These are phyloP conservation scores for Maudiozyma barnettii DNA, from an alignment of 805 yeast genomes.

Conservation along the genomic window DNA sequence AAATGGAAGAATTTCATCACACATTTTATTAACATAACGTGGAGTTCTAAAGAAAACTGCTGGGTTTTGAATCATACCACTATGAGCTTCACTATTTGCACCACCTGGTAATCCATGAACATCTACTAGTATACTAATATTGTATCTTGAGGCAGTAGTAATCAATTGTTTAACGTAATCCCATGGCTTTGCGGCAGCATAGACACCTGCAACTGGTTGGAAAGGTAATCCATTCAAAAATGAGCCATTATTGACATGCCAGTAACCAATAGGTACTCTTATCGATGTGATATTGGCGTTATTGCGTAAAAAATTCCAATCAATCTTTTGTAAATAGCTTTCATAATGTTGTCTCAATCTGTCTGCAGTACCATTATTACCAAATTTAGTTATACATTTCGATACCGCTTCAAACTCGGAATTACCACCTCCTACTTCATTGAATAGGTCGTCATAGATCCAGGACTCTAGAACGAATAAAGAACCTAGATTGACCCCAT, in stretches of 20 bases:
- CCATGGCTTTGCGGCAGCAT: constrained; percentile 61
- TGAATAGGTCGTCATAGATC: constrained; percentile 57
- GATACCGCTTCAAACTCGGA: constrained; percentile 69
- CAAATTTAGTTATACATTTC: constrained; percentile 38
- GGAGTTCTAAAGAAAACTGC: constrained; percentile 33
- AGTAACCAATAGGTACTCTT: constrained; percentile 85
- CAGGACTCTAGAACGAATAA: constrained; percentile 73
- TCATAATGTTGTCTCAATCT: constrained; percentile 59
- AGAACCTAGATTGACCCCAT: constrained; percentile 82
- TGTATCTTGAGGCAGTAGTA: constrained; percentile 46
- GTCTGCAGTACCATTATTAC: constrained; percentile 44
- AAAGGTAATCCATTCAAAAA: constrained; percentile 54
- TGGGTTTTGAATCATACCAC: constrained; percentile 45
- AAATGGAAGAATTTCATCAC: constrained; percentile 45
- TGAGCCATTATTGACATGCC: constrained; percentile 65
- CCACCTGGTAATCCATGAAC: constrained; percentile 89
- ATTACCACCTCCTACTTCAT: constrained; percentile 46
- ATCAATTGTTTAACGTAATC: constrained; percentile 44
- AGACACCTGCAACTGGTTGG: constrained; percentile 43
- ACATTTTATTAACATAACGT: constrained; percentile 33
- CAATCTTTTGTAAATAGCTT: constrained; percentile 50
- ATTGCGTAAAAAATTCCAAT: constrained; percentile 67
- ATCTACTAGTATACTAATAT: constrained; percentile 73
- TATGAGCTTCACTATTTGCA: constrained; percentile 78
- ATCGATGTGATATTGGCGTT: constrained; percentile 63